A percentile compares a stretch with the other conserved stretches of the same genome.
phyloP scores from a whole-genome alignment of 495 filamentous ascomycete genomes.

The Staphylotrichum tortipilum region DNA sequence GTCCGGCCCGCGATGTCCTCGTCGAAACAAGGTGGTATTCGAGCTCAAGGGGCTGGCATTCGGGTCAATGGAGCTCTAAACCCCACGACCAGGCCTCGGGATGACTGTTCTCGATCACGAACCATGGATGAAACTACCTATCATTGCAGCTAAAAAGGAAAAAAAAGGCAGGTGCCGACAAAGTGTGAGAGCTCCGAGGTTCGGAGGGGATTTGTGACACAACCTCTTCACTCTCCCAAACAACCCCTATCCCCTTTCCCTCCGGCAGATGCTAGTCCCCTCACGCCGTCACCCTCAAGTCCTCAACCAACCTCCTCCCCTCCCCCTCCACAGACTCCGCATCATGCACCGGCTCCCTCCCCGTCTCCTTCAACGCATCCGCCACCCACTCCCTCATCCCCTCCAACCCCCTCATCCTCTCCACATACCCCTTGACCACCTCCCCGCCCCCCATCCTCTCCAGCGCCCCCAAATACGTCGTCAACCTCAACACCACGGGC shows the following conservation, averaged over 20 bases:
- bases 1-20: too few species aligned
- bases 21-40: too few species aligned
- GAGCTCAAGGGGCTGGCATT: too few species aligned
- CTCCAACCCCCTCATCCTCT: slow-evolving; percentile 13
- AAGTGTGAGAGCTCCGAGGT: too few species aligned
- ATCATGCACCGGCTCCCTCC: slow-evolving; percentile 9
- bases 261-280: neutral
- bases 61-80: too few species aligned
- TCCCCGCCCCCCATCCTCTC: slow-evolving; percentile 12
- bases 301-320: slow-evolving; percentile 9
- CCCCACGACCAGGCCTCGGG: too few species aligned
- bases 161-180: too few species aligned
- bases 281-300: slow-evolving; percentile 6
- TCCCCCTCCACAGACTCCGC: slow-evolving; percentile 4
- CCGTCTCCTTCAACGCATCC: slow-evolving; percentile 5
- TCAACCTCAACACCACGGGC: slow-evolving; percentile 28
- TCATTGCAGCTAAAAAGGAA: too few species aligned
- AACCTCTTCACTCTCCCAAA: too few species aligned
- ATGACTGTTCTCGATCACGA: too few species aligned
- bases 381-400: slow-evolving; percentile 20
- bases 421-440: slow-evolving; percentile 16
- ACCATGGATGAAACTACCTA: too few species aligned
- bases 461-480: slow-evolving; percentile 20
- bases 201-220: too few species aligned
- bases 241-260: neutral